Percentiles rank a stretch among this genome's conserved stretches.
phyloP scores from a whole-genome alignment of 108 stramenopile genomes.

The Pseudonitzschia multistriata region DNA sequence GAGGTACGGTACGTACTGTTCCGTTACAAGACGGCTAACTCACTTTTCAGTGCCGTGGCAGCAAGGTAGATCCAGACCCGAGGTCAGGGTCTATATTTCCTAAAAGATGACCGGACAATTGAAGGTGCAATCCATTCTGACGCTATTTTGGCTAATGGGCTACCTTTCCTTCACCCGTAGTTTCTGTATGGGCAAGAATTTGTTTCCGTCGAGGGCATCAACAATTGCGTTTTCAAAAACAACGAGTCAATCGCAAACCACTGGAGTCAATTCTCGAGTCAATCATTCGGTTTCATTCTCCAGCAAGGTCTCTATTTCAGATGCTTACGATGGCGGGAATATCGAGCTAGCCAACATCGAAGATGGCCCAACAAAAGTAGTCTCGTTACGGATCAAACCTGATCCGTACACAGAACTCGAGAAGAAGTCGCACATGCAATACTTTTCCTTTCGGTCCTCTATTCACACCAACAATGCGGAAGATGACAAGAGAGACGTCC shows the following conservation, averaged over 20 bases:
- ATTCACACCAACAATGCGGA: conserved; percentile 12
- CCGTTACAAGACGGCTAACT: too few relatives aligned
- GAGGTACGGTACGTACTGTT: too few relatives aligned
- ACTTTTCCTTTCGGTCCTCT: conserved; percentile 53
- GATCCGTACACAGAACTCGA: conserved; percentile 62
- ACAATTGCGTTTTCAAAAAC: not conserved
- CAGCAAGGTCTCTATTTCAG: conserved; percentile 37
- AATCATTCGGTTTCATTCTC: not conserved
- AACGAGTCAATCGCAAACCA: not conserved
- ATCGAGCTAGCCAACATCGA: conserved; percentile 35
- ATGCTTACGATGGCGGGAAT: conserved; percentile 53
- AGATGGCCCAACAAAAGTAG: conserved; percentile 1
- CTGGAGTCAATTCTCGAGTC: not conserved
- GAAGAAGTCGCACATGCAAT: conserved; percentile 53
- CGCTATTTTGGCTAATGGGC: not conserved
- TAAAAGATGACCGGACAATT: not conserved
- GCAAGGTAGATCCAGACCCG: too few relatives aligned
- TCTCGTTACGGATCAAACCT: conserved; percentile 27
- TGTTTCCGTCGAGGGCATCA: not conserved
- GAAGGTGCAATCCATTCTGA: not conserved
- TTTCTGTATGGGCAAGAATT: not conserved
- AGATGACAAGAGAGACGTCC: too few relatives aligned
- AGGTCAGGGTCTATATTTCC: too few relatives aligned
- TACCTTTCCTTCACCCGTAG: not conserved
- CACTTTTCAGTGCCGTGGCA: too few relatives aligned